phyloP scores from a whole-genome alignment of 768 basidiomycete species.

The Calocybe indica region DNA sequence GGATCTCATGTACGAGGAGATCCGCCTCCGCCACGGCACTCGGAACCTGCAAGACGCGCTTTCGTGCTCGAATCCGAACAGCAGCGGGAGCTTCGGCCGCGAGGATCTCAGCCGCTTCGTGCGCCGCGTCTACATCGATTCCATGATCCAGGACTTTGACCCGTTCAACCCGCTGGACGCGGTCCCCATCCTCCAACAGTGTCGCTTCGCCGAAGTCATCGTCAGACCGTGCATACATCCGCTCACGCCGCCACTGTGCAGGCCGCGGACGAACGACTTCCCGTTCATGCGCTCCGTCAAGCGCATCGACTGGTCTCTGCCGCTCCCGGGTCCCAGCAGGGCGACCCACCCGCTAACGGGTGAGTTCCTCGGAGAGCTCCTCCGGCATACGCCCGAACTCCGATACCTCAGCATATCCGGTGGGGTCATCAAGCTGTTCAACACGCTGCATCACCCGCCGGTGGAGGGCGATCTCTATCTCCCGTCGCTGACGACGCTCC shows the following conservation, averaged over 20 bases:
- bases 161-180: neutral
- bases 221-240: neutral
- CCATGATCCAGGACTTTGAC: neutral
- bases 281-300: neutral
- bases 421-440: neutral
- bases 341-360: neutral
- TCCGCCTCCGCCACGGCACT: neutral
- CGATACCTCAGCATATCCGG: neutral
- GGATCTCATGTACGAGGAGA: neutral
- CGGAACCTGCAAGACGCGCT: neutral
- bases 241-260: neutral
- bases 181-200: neutral
- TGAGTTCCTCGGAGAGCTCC: neutral
- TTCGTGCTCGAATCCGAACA: neutral
- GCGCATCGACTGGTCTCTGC: neutral
- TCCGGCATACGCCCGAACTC: neutral
- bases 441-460: too few species aligned
- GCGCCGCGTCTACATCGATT: neutral
- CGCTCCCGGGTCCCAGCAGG: neutral
- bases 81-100: neutral
- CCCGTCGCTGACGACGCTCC: neutral
- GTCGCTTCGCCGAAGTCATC: neutral
- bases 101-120: neutral
- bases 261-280: neutral
- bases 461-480: neutral